Evolutionary conservation across 2,329 filamentous ascomycete species (phyloP).

Genomic region (Venturia carpophila): DNA sequence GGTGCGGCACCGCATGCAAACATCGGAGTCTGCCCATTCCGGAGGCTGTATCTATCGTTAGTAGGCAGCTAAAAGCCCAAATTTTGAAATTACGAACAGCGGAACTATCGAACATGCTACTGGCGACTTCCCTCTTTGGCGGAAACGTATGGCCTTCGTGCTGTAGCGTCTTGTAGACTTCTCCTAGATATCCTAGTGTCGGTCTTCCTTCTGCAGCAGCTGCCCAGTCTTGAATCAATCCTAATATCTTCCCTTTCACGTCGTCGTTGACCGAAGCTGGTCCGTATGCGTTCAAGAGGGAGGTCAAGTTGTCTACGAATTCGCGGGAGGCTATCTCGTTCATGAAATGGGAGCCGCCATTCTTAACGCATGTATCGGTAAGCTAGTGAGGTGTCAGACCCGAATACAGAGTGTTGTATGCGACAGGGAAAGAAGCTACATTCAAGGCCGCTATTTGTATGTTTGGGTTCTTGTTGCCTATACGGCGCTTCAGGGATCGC

Average conservation of each 20-base stretch:
- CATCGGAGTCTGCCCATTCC: conserved; percentile 95
- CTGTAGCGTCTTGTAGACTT: conserved; percentile 77
- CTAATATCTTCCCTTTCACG: conserved; percentile 83
- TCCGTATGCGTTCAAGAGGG: conserved; percentile 75
- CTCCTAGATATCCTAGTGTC: conserved; percentile 77
- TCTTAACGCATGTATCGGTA: conserved; percentile 97
- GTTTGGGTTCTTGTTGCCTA: conserved; percentile 97
- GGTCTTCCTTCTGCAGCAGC: conserved; percentile 77
- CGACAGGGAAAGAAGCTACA: conserved; percentile 42
- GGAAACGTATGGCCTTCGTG: conserved; percentile 84
- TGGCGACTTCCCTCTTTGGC: conserved; percentile 76
- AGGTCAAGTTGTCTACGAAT: conserved; percentile 96
- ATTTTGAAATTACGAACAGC: conserved; percentile 57
- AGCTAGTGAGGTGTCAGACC: conserved; percentile 47
- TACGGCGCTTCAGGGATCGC: conserved; percentile 86
- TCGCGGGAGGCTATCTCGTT: conserved; percentile 91
- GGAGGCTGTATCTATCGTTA: conserved; percentile 56
- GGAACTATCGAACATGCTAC: conserved; percentile 95
- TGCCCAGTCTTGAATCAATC: conserved; percentile 90
- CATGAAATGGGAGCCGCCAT: conserved; percentile 91
- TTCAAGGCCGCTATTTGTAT: conserved; percentile 91
- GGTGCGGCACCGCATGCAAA: conserved; percentile 96
- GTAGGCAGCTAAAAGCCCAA: conserved; percentile 17
- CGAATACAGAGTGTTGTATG: conserved; percentile 19
- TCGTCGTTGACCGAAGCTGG: conserved; percentile 68